Percentiles rank a stretch among this genome's conserved stretches.
Evolutionary conservation across 1,284 basidiomycete genomes (phyloP).

Genomic region (Leccinum subspadiceum): DNA sequence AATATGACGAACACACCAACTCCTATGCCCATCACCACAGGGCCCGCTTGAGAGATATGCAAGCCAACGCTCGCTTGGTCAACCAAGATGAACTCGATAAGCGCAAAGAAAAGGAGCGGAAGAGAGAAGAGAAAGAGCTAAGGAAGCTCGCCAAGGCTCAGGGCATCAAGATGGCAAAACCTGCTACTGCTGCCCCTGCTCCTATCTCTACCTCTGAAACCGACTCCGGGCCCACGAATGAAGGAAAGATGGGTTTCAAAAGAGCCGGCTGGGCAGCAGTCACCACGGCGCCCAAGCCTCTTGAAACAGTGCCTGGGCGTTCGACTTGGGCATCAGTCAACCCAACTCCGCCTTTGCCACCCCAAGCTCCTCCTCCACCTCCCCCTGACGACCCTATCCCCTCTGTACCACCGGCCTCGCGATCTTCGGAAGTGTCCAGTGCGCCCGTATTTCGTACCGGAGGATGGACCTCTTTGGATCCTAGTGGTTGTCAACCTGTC

Average conservation of each 20-base stretch:
- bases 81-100: slow-evolving; percentile 63
- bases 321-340: slow-evolving; percentile 16
- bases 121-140: slow-evolving; percentile 77
- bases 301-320: slow-evolving; percentile 12
- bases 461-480: slow-evolving; percentile 63
- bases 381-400: slow-evolving; percentile 15
- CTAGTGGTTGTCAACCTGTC: slow-evolving; percentile 27
- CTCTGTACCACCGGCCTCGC: slow-evolving; percentile 13
- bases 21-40: slow-evolving; percentile 84
- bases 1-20: slow-evolving; percentile 83
- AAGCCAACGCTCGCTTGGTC: slow-evolving; percentile 58
- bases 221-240: slow-evolving; percentile 26
- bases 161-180: slow-evolving; percentile 68
- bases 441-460: slow-evolving; percentile 52
- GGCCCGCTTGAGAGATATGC: slow-evolving; percentile 74
- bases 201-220: slow-evolving; percentile 24
- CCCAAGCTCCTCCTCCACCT: slow-evolving; percentile 21
- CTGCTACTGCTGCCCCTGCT: slow-evolving; percentile 27
- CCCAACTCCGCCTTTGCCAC: slow-evolving; percentile 18
- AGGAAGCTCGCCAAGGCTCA: slow-evolving; percentile 75
- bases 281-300: slow-evolving; percentile 17
- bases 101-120: slow-evolving; percentile 78
- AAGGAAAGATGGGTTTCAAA: slow-evolving; percentile 44
- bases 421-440: slow-evolving; percentile 11
- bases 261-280: slow-evolving; percentile 63